Evolutionary conservation across 805 yeast genomes (phyloP).

Genomic region (Teunomyces kruisii): DNA sequence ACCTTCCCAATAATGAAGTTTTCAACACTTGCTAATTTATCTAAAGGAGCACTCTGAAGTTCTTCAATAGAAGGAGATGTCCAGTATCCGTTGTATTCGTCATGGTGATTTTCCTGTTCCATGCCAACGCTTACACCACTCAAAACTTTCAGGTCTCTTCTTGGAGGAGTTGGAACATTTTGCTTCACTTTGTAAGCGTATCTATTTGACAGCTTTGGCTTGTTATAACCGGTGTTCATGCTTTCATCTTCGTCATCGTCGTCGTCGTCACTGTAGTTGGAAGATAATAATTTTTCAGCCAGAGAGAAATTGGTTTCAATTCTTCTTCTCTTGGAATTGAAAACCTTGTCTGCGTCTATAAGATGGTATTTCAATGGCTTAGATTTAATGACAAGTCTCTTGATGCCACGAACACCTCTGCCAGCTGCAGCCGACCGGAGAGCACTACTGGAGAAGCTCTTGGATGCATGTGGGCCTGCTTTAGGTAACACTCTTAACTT

Average conservation of each 20-base stretch:
- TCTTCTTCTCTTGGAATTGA: conserved; percentile 34
- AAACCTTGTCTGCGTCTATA: conserved; percentile 42
- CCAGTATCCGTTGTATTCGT: conserved; percentile 55
- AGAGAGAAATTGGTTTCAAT: conserved; percentile 17
- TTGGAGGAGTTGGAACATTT: neutral
- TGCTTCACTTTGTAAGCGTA: conserved; percentile 13
- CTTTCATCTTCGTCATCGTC: conserved; percentile 20
- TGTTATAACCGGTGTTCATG: neutral
- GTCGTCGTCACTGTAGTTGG: conserved; percentile 16
- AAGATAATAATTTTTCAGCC: conserved; percentile 14
- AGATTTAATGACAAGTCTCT: conserved; percentile 37
- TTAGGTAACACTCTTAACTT: conserved; percentile 8
- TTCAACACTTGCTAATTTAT: conserved; percentile 54
- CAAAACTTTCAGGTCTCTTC: conserved; percentile 8
- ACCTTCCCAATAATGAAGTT: conserved; percentile 68
- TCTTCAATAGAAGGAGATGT: conserved; percentile 63
- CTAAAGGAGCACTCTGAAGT: conserved; percentile 41
- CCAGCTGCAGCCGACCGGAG: conserved; percentile 11
- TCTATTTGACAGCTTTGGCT: conserved; percentile 4
- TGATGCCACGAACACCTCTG: conserved; percentile 27
- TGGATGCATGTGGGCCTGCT: conserved; percentile 6
- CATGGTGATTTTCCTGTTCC: conserved; percentile 1
- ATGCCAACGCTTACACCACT: conserved; percentile 13
- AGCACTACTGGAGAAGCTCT: conserved; percentile 6
- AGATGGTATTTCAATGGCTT: conserved; percentile 42